These are phyloP conservation scores for Nepenthes mirabilis DNA, from an alignment of 148 eudicot species.

Conservation along the genomic window DNA sequence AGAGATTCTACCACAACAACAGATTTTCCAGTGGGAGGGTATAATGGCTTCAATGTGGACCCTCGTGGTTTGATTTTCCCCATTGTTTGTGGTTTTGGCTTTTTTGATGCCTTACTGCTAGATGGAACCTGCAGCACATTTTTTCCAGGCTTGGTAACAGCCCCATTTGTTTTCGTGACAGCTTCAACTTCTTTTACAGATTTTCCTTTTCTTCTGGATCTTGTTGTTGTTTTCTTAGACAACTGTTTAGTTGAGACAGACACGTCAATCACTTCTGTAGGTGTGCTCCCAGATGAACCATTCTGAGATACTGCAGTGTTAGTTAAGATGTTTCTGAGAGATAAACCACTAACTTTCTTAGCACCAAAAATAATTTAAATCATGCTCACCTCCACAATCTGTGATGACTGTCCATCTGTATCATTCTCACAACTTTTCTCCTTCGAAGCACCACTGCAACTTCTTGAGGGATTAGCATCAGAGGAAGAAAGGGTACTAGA, in stretches of 20 bases:
- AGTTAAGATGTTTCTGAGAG: slow-evolving; percentile 18
- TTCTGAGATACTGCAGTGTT: slow-evolving; percentile 32
- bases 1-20: slow-evolving; percentile 86
- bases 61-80: slow-evolving; percentile 28
- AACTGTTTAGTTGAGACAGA: slow-evolving; percentile 19
- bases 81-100: slow-evolving; percentile 15
- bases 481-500: slow-evolving; percentile 18
- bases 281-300: slow-evolving; percentile 19
- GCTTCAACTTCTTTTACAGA: slow-evolving; percentile 17
- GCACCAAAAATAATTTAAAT: background rate
- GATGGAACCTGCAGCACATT: slow-evolving; percentile 14
- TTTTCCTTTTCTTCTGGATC: slow-evolving; percentile 25
- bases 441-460: slow-evolving; percentile 14
- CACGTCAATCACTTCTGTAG: slow-evolving; percentile 17
- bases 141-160: slow-evolving; percentile 11
- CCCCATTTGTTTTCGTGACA: slow-evolving; percentile 16
- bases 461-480: slow-evolving; percentile 18
- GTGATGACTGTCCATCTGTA: slow-evolving; percentile 14
- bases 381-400: slow-evolving; percentile 37
- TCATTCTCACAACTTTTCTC: slow-evolving; percentile 10
- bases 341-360: slow-evolving; percentile 6
- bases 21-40: slow-evolving; percentile 75
- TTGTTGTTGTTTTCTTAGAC: slow-evolving; percentile 22
- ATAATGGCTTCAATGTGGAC: slow-evolving; percentile 31
- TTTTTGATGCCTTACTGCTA: slow-evolving; percentile 13